phyloP scores from a whole-genome alignment of 352 stramenopile species.

The Blastocystis sp. region DNA sequence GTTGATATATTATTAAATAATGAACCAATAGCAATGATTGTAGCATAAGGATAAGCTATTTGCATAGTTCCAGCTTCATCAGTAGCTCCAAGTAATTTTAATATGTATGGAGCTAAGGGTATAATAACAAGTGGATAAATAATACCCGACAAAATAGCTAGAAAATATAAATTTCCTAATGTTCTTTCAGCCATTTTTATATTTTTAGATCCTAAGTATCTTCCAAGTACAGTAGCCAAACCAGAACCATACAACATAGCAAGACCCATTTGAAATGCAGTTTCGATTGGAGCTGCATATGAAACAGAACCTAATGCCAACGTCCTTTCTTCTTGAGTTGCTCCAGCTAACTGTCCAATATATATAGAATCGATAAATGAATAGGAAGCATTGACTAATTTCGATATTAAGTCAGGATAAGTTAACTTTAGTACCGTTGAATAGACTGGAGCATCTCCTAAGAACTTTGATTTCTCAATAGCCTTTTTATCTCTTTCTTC shows the following conservation, averaged over 20 bases:
- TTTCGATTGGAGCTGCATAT: constrained; percentile 23
- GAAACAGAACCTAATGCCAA: constrained; percentile 8
- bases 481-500: no score
- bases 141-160: constrained; percentile 14
- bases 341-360: constrained; percentile 22
- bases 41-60: background rate
- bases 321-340: constrained; percentile 5
- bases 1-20: constrained; percentile 22
- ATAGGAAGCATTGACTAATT: constrained; percentile 22
- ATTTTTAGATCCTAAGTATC: constrained; percentile 18
- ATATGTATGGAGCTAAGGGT: no score
- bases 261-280: constrained; percentile 15
- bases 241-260: constrained; percentile 32
- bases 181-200: background rate
- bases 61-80: background rate
- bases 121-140: background rate
- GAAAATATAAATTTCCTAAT: constrained; percentile 23
- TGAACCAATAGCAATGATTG: constrained; percentile 4
- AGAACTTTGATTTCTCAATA: no score
- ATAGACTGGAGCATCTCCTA: no score
- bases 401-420: constrained; percentile 24
- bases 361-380: constrained; percentile 20
- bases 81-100: background rate
- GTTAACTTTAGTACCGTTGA: no score
- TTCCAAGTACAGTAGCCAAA: constrained; percentile 12